phyloP scores from a whole-genome alignment of 805 yeast species.

The Barnettozyma sucrosica region DNA sequence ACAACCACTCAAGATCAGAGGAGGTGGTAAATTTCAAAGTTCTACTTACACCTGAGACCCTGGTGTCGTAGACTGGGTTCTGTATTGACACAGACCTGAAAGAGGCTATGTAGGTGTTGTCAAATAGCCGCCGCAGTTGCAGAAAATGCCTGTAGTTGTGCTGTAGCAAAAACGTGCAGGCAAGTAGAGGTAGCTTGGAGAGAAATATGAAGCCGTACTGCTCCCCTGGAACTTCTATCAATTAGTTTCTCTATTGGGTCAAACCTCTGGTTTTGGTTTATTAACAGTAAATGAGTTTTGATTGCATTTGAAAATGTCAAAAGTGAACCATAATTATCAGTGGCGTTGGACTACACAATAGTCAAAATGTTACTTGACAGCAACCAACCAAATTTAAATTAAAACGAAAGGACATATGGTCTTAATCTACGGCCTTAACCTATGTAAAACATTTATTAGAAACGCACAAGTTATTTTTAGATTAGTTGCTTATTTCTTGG shows the following conservation, averaged over 20 bases:
- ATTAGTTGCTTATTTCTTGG: slow-evolving; percentile 21
- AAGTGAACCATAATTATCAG: neutral
- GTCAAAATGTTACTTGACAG: neutral
- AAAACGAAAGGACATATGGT: neutral
- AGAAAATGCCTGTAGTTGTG: neutral
- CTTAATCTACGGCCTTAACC: neutral
- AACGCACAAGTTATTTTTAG: neutral
- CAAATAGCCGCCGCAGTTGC: neutral
- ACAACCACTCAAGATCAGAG: neutral
- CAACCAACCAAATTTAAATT: neutral
- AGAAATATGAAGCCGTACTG: neutral
- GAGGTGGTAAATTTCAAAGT: neutral
- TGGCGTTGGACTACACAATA: slow-evolving; percentile 4
- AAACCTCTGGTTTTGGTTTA: neutral
- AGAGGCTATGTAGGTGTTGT: neutral
- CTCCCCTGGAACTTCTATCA: neutral
- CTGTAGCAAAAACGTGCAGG: neutral
- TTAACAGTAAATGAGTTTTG: neutral
- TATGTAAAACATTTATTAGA: slow-evolving; percentile 5
- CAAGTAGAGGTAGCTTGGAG: neutral
- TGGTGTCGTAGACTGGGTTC: neutral
- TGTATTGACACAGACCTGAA: neutral
- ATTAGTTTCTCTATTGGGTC: neutral
- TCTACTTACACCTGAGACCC: neutral
- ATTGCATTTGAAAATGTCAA: neutral